Conservation (phyloP, 2,329 filamentous ascomycete species). For the Chaetomiaceae sp. region DNA sequence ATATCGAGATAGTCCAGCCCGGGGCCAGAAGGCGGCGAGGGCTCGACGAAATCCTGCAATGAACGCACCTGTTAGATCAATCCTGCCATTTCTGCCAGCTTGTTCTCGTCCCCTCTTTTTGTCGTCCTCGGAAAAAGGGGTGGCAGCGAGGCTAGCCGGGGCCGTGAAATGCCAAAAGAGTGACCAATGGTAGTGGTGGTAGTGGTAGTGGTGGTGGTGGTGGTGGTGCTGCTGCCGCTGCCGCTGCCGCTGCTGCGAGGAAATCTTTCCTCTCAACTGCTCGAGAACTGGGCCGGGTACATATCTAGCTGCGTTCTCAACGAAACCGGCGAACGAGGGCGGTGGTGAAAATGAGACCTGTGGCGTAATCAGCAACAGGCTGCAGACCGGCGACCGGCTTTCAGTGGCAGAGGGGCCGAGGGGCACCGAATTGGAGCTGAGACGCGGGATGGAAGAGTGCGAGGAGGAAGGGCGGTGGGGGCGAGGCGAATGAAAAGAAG, state of each 20-base stretch:
- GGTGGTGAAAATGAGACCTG: slow-evolving; percentile 20
- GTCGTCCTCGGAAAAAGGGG: neutral
- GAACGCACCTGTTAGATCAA: slow-evolving; percentile 32
- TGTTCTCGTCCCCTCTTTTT: neutral
- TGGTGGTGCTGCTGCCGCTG: no score
- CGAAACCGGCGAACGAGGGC: slow-evolving; percentile 7
- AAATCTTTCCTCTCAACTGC: slow-evolving; percentile 3
- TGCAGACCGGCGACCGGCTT: slow-evolving; percentile 10
- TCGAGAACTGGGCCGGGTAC: neutral
- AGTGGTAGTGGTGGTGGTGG: no score
- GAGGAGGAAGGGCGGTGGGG: slow-evolving; percentile 19
- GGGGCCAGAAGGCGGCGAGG: slow-evolving; percentile 45
- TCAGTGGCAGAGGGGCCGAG: slow-evolving; percentile 4
- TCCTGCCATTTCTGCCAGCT: slow-evolving; percentile 17
- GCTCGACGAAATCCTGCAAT: slow-evolving; percentile 49
- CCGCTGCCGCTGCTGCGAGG: slow-evolving; percentile 9
- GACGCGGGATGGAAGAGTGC: slow-evolving; percentile 10
- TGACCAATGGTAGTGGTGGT: neutral
- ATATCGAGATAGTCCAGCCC: slow-evolving; percentile 54
- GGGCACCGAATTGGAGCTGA: slow-evolving; percentile 10
- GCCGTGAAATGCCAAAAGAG: neutral
- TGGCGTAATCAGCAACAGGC: slow-evolving; percentile 20
- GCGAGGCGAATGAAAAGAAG: slow-evolving; percentile 15
- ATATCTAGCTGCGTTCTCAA: slow-evolving; percentile 7
- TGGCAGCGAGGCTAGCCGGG: neutral